Base-by-base conservation (phyloP, 1,139 yeast genomes). In the Geotrichum europaeum region DNA sequence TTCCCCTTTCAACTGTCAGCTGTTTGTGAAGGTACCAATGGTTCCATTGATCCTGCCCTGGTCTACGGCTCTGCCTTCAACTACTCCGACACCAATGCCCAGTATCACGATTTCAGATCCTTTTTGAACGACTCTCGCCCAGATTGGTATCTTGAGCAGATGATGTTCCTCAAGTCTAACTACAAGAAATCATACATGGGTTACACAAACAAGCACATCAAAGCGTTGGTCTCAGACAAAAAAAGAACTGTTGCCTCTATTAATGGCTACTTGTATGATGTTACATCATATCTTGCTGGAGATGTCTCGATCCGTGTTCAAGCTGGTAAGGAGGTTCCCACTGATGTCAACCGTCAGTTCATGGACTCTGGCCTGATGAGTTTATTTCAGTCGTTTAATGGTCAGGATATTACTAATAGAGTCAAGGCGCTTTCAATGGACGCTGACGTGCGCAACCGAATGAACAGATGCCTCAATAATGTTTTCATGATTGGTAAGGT, bases 1-100 rank as follows among this genome's bases (percentile, higher is more conserved):
- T 76, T 76, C 65, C 79, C 79, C 1, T 62, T 76, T 22, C 79
- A 76, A 57, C 66, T 76, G 1, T 75, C 78, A 1, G 78, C 77
- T 2, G 72, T 75, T 1, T 76, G 79, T 63, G 67, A 67, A 5
- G 75, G 76, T 28, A 64, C 64, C 28, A 69, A 73, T 49, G 76
- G 78, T 1, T 53, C 67, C 5, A 64, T 74, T 22, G 69, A 72
- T 56, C 71, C 72, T 1, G 67, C 72, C 49, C 65, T 76, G 45
- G 76, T 75, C 2, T 67, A 75, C 56, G 78, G 78, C 15, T 67
- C 71, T 30, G 68, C 74, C 2, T 64, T 58, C 45, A 77, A 76
- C 62, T 73, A 72, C 60, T 65, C 76, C 0, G 79, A 76, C 59
- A 50, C 68, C 20, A 76, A 76, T 60, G 78, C 77, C 2, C 67